Base-by-base conservation (phyloP, 2,329 filamentous ascomycete genomes). In the Pseudogymnoascus sp. region DNA sequence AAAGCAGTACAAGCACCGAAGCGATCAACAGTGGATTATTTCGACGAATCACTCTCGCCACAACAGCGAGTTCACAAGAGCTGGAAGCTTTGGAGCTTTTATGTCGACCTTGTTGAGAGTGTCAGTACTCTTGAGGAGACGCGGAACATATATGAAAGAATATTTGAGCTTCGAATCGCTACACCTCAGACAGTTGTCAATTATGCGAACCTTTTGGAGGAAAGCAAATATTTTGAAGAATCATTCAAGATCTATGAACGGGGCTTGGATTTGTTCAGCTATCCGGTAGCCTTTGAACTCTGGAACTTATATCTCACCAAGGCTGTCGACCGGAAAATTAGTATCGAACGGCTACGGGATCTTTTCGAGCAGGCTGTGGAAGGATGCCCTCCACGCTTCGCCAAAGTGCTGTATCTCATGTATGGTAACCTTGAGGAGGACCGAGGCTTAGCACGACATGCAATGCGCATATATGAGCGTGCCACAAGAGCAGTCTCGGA, bases 31-130 rank as follows among this genome's bases (percentile, higher is more conserved):
- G 92, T 99, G n/a, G 94, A 99, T 77, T 99, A 97, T 73, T 99
- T 97, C 71, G 94, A 99, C 73, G 95, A 99, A 73, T 91, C 85
- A 0, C 79, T 99, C 5, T 92, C 91, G 1, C 93, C 94, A 3
- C 94, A 99, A 73, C 94, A 97, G 77, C 85, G 95, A 66, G 90
- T 99, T 2, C 94, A 99, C 78, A 99, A 99, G 80, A 96, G 91
- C 73, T 99, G 94, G 94, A 99, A 97, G 75, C 78, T 99, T 9
- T 99, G 94, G 94, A 96, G 92, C 76, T 99, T 99, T 79, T 99
- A 99, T 70, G 92, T 99, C 41, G 94, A 99, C 73, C 84, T 99
- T 1, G 92, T 99, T 2, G 94, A 99, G 75, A 96, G 92, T 74
- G 92, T 97, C 33, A 88, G 90, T 65, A 91, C 89, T 0, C 77